Evolutionary conservation across 345 rosid species (phyloP).

Genomic region (Salix caprea): DNA sequence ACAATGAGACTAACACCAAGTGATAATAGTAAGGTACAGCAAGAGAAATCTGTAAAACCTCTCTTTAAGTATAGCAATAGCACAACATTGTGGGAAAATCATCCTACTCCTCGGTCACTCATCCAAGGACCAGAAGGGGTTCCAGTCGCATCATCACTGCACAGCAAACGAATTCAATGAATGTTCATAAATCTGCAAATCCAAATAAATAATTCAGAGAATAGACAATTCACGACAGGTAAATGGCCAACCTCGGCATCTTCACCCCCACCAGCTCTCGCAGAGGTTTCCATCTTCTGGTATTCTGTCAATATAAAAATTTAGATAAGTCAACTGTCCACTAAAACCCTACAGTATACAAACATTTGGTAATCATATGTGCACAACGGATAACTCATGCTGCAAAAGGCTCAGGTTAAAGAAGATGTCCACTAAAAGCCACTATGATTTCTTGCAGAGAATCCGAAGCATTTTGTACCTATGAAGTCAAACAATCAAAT

Average conservation of each 20-base stretch:
- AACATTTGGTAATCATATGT: not conserved
- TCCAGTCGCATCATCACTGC: slow-evolving; percentile 6
- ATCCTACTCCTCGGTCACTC: slow-evolving; percentile 1
- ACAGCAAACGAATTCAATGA: not conserved
- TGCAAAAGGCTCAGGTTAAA: not conserved
- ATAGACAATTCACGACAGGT: not conserved
- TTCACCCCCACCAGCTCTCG: slow-evolving; percentile 6
- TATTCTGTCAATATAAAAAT: slow-evolving; percentile 10
- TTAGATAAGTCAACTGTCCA: not conserved
- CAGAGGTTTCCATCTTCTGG: slow-evolving; percentile 18
- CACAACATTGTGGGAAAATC: slow-evolving; percentile 10
- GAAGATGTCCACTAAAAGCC: not conserved
- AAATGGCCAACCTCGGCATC: slow-evolving; percentile 20
- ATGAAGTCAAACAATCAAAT: not conserved
- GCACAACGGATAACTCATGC: not conserved
- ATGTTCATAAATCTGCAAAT: not conserved
- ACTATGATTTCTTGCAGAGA: not conserved
- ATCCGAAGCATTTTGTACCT: not conserved
- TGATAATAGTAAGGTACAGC: slow-evolving; percentile 8
- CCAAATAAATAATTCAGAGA: not conserved
- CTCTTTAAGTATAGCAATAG: slow-evolving; percentile 1
- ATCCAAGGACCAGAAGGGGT: not conserved
- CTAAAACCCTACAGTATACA: not conserved
- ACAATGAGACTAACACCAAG: slow-evolving; percentile 3
- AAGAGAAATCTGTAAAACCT: not conserved